Base-by-base conservation (phyloP, 2,329 filamentous ascomycete species). In the Fusarium marasasianum region DNA sequence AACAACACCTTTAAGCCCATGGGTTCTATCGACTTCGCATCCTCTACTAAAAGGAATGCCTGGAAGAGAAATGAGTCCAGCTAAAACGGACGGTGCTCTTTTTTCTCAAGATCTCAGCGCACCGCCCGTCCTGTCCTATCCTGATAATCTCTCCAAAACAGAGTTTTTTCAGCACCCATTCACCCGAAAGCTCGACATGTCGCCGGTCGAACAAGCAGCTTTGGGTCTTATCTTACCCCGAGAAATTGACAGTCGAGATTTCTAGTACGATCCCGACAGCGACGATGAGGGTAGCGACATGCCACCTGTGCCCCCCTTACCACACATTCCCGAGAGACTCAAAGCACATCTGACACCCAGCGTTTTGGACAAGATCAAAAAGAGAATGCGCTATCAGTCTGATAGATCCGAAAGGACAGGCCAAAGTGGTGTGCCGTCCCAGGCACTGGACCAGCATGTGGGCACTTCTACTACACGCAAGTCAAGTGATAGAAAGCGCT, bases 41-140 rank as follows among this genome's bases (percentile, higher is more conserved):
- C 95, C 83, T 88, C 77, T 84, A 0, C 77, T 84, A 15, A 77
- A 71, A 56, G 82, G 83, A 11, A 80, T 83, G 63, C 83, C 83
- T 2, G 83, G 83, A 5, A 79, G 83, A 59, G 83, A 85, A 58
- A 70, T 84, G 15, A 82, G 82, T 0, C 78, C 77, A 8, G 80
- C 83, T 20, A 83, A 81, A 55, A 84, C 82, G 4, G 82, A 85
- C 37, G 79, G 79, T 9, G 80, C 81, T 20, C 76, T 76, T 7
- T 82, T 84, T 68, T 73, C 78, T n/a, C 76, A 77, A 35, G 82
- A 84, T 41, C 61, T 71, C 10, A 65, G 72, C 8, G 80, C 75
- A 1, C 76, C 80, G 3, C 77, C 80, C 12, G 66, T 83, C n/a
- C 72, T 81, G n/a, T 65, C 66, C 4, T 82, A 82, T 50, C 81